These are phyloP conservation scores for Hyphopichia homilentoma DNA, from an alignment of 805 yeast genomes.

Conservation along the genomic window DNA sequence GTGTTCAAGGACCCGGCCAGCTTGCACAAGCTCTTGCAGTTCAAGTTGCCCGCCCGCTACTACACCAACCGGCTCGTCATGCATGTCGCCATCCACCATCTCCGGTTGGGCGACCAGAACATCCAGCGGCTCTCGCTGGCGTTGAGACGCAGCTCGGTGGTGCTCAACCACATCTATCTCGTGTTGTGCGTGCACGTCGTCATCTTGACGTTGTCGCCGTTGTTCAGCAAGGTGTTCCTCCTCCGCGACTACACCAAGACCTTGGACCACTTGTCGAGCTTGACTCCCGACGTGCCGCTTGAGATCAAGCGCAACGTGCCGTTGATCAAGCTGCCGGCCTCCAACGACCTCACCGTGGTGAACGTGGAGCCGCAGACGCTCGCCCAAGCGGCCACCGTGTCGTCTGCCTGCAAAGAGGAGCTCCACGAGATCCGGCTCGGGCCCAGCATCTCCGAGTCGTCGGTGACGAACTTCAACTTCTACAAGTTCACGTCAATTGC, in stretches of 20 bases:
- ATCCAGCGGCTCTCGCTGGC: constrained; percentile 5
- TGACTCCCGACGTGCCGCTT: constrained; percentile 18
- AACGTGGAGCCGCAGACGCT: constrained; percentile 2
- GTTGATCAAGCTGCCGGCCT: constrained; percentile 1
- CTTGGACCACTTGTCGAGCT: constrained; percentile 16
- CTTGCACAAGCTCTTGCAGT: neutral
- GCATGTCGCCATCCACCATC: neutral
- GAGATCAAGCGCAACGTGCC: constrained; percentile 4
- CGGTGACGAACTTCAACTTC: constrained; percentile 1
- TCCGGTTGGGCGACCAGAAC: constrained; percentile 1
- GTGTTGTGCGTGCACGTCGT: constrained; percentile 26
- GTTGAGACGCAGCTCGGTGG: constrained; percentile 8
- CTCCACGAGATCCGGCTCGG: constrained; percentile 3
- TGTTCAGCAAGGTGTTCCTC: constrained; percentile 11
- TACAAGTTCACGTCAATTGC: constrained; percentile 9
- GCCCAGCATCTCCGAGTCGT: constrained; percentile 2
- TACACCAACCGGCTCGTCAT: neutral
- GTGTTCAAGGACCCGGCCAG: constrained; percentile 4
- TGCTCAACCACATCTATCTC: constrained; percentile 15
- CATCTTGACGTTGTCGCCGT: constrained; percentile 15
- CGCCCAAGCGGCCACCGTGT: neutral
- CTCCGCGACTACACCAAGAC: constrained; percentile 17
- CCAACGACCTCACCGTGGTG: neutral
- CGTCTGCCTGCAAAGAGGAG: constrained; percentile 3
- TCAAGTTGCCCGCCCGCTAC: no score